Evolutionary conservation across 106 monocot species (phyloP), one percentile per base, ranked within the genome.

Genomic region (Xerophyta viscosa): DNA sequence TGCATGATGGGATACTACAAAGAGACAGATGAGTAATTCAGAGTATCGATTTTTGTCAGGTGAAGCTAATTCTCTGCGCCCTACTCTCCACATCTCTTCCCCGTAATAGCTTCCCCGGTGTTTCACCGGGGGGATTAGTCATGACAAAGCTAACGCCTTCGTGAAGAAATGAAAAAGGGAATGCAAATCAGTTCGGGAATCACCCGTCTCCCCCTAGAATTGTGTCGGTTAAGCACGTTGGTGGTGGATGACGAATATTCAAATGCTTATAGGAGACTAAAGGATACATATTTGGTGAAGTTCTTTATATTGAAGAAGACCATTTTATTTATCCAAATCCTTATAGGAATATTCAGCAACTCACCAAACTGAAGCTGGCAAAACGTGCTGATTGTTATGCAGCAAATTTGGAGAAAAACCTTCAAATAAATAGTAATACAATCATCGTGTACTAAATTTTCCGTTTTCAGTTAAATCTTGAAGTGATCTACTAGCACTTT

Each of bases 191-290:
- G 71, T 98, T 86, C 50, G 85, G 84, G 1, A 89, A 90, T 43
- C 82, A 98, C 52, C 70, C 89, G 3, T 77, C 96, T 29, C 89
- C n/a, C n/a, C n/a, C 89, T 2, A 89, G 37, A 67, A 86, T 98
- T 17, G 89, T 89, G 19, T 98, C 94, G 1, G 44, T 89, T 67
- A 98, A 98, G 58, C 96, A 98, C 89, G 89, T 63, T 98, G 96
- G 96, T 98, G 89, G 96, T 98, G 96, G 96, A 89, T 98, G 96
- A 98, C 89, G 96, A 98, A 98, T 19, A 86, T 81, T 4, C 89
- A 85, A 98, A 61, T 85, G 96, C 20, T 68, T 98, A 57, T 45
- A 50, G 37, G 96, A 98, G 59, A 79, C 82, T 1, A 78, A 50
- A 52, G 58, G 56, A 13, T 66, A 64, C 50, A n/a, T n/a, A n/a